phyloP scores from a whole-genome alignment of 1,284 basidiomycete species.

The Tilletia caries region DNA sequence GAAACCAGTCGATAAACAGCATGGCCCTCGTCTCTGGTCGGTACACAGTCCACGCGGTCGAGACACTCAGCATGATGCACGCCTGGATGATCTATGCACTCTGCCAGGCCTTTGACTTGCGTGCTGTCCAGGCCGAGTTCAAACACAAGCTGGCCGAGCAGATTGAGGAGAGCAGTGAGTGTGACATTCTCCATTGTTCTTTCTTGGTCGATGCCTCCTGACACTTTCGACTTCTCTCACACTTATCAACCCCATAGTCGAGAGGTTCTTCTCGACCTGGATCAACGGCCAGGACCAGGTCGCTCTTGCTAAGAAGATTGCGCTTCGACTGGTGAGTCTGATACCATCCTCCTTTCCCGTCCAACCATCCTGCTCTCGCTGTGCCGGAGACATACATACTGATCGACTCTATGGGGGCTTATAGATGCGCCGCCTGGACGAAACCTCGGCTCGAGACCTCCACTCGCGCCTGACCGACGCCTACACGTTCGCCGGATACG shows the following conservation, averaged over 20 bases:
- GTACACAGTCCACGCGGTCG: slow-evolving; percentile 36
- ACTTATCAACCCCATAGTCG: slow-evolving; percentile 19
- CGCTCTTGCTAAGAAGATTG: slow-evolving; percentile 28
- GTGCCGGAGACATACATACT: background rate
- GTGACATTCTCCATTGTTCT: too few species aligned
- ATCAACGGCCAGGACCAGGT: slow-evolving; percentile 33
- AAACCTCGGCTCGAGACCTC: slow-evolving; percentile 40
- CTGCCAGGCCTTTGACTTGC: slow-evolving; percentile 46
- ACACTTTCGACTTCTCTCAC: background rate
- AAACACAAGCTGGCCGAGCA: slow-evolving; percentile 28
- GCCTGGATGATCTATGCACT: slow-evolving; percentile 45
- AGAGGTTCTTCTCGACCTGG: slow-evolving; percentile 39
- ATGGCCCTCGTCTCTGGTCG: slow-evolving; percentile 39
- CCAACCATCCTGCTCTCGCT: background rate
- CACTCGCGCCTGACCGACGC: slow-evolving; percentile 37
- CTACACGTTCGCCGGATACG: slow-evolving; percentile 37
- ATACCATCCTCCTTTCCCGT: background rate
- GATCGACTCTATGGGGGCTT: background rate
- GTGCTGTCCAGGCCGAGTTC: slow-evolving; percentile 38
- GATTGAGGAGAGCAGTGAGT: slow-evolving; percentile 20
- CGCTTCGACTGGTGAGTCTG: slow-evolving; percentile 25
- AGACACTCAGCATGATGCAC: slow-evolving; percentile 41
- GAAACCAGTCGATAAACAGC: slow-evolving; percentile 42
- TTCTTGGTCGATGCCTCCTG: background rate
- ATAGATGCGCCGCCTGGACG: slow-evolving; percentile 35